Base-by-base conservation (phyloP, 1,139 yeast genomes). In the Hansenula sp. region DNA sequence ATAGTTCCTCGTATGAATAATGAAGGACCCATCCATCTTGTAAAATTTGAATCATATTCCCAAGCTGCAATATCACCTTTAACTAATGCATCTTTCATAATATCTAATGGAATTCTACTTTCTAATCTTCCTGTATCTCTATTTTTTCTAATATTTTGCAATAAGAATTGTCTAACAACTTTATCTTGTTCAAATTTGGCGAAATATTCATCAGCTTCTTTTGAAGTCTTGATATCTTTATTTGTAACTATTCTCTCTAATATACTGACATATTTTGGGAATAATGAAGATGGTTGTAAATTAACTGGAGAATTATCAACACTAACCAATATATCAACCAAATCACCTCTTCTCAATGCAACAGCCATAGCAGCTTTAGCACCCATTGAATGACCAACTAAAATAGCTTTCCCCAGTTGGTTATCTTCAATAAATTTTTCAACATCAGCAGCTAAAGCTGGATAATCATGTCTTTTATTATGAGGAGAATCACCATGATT, bases 351-450 rank as follows among this genome's bases (percentile, higher is more conserved):
- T 39, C 88, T 70, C 45, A 92, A 67, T 0, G 90, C 82, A 5
- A 86, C 69, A 0, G 92, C 88, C 97, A 92, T 90, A 4, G 85
- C 96, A 0, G 90, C 75, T 57, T 92, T 92, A 10, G 96, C 97
- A 7, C 98, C 98, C 97, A 92, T 89, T 0, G 97, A 89, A 61
- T 90, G 97, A 1, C 98, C 98, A 21, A 92, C 70, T 19, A 92
- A 50, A 17, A 87, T 77, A 0, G 94, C 86, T 31, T 52, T 48
- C 10, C 50, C 65, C 12, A 80, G 47, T 0, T 62, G 52, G 17
- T 77, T 69, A 6, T 72, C 73, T 1, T 55, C 54, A 14, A 89
- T 72, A 58, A 90, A 92, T 27, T 63, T 55, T 55, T 82, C 89
- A 20, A 92, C 89, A 60, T 92, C 98, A 0, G 87, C 83, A 1